Base-by-base conservation (phyloP, 495 filamentous ascomycete species). In the Penicillium robsamsonii region DNA sequence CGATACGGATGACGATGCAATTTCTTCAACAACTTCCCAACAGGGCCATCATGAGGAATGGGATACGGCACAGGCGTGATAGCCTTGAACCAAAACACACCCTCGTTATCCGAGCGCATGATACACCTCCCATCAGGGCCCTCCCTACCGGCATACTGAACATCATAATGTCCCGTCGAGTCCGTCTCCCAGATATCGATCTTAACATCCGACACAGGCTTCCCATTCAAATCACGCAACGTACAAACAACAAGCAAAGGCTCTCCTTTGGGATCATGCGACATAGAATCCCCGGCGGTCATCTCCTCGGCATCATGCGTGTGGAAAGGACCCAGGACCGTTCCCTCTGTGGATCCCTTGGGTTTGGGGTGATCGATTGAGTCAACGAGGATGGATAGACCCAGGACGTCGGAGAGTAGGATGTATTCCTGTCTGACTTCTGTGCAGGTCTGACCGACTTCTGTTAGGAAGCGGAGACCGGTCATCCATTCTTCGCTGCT, bases 161-260 rank as follows among this genome's bases (percentile, higher is more conserved):
- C 90, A 71, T 97, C 92, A 68, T 97, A 97, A 61, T 87, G 85
- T 11, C 92, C 92, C 25, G 84, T 84, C 49, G 82, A 86, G 64
- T 97, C 91, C 17, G 92, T 93, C 73, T 96, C 92, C 92, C 92
- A 97, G 64, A 96, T 91, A 70, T 96, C 91, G 60, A 96, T 82
- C 67, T 87, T 89, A 2, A 87, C 90, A 46, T 75, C 84, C 12
- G 75, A 55, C 24, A 96, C 76, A 0, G 92, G 90, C 11, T 73
- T 75, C 0, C 90, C 91, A 6, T 66, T 30, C 1, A 80, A 82
- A 70, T 96, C 89, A 46, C 79, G 81, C 53, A 97, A 74, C 0
- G 81, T 88, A 74, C 92, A 93, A 15, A 92, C 64, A 13, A 90
- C 86, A 11, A 96, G 82, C 60, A 91, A 82, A 0, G 89, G 87